Evolutionary conservation across 2,329 filamentous ascomycete genomes (phyloP), one percentile per base, ranked within the genome.

Genomic region (Esteya vermicola): DNA sequence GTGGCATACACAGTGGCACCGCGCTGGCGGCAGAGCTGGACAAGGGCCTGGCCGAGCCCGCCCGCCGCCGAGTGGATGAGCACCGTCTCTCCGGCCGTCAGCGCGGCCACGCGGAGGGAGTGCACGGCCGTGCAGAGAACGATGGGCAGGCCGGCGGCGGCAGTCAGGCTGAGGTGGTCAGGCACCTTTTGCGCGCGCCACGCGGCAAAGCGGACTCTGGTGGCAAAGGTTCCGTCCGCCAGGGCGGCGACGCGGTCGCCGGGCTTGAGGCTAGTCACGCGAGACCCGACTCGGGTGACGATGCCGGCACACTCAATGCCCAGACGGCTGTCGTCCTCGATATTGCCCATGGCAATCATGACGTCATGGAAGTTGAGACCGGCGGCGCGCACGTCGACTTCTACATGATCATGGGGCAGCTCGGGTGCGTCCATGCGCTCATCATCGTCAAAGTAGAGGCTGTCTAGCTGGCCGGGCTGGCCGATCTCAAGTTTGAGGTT

Each of bases 41-140:
- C 47, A 3, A 63, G 65, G 9, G 60, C 61, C 28, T 64, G 55
- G 1, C 68, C 67, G 18, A 62, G 53, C 0, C 57, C 54, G 36
- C 64, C 62, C 4, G 62, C 58, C 4, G 59, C 67, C 9, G 57
- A 56, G 38, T 67, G 62, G 16, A 72, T 53, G 4, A 72, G 53
- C 5, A 69, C 54, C 3, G 43, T 48, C 36, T 54, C 45, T 26
- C 51, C 47, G 8, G 42, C 39, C 0, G 41, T 23, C 13, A 60
- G 45, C 4, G 34, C 33, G 1, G 50, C 48, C 8, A 50, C 22
- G 9, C 47, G 41, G 39, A 51, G 37, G 3, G 43, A 40, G 39
- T 54, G 43, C 10, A 49, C 39, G 3, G 54, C 58, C 6, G 60
- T 61, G 22, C 44, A 41, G 34, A 51, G 55, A 0, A 51, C 48